Base-by-base conservation (phyloP, 495 filamentous ascomycete species). In the Hypomontagnella monticulosa region DNA sequence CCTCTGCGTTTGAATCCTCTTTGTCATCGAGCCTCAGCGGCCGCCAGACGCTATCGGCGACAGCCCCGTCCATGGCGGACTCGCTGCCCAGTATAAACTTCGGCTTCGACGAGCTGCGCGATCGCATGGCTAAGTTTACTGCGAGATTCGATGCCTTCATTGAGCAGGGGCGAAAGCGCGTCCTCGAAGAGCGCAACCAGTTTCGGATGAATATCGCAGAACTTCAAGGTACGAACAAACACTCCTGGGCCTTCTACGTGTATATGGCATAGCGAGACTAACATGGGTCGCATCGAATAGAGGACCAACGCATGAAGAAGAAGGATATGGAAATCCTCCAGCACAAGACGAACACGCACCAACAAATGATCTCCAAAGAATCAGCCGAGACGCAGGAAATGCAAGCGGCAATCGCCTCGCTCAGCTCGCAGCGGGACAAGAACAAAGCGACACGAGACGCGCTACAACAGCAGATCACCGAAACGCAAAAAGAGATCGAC, bases 71-170 rank as follows among this genome's bases (percentile, higher is more conserved):
- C 16, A 76, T 84, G 73, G 91, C 92, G 34, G 92, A 95, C 75
- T 87, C 87, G 10, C 86, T 97, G 7, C 95, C 95, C 36, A 91
- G 81, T 74, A 91, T 97, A 77, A 93, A 95, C 78, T 97, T 98
- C 76, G 93, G 92, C 57, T 98, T 98, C 77, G 94, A 98, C 59
- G 93, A 97, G 62, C 81, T 99, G 61, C 93, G 93, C 76, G 92
- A 92, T 65, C 89, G 92, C 77, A 98, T 99, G 94, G 87, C 90
- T 23, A 89, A 90, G 50, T 99, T 99, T 75, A 98, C 92, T 0
- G 86, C 87, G 8, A 90, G 85, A 57, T 99, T 99, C 67, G 95
- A 98, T 71, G 88, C 88, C 5, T 97, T 97, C 71, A 97, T 99
- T 67, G 93, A 96, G 63, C 86, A 89, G 56, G 92, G 93, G 3